phyloP scores from a whole-genome alignment of 208 protist genomes.

The Porcisia hertigi region DNA sequence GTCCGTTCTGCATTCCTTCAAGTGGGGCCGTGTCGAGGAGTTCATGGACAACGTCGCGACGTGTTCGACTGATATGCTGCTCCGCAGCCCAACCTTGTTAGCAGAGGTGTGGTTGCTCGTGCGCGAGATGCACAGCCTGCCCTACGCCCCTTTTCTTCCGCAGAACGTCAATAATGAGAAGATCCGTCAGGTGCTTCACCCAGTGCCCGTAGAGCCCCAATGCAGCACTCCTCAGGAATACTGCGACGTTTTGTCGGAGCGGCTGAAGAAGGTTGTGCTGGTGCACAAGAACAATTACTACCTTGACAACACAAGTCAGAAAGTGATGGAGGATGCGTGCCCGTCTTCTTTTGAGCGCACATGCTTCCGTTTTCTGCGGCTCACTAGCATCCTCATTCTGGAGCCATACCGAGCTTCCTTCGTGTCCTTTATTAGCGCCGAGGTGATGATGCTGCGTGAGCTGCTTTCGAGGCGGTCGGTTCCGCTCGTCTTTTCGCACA shows the following conservation, averaged over 20 bases:
- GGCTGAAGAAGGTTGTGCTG: conserved; percentile 32
- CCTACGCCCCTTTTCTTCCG: conserved; percentile 57
- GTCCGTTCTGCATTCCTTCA: conserved; percentile 76
- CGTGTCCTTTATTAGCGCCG: conserved; percentile 45
- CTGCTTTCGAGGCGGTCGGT: conserved; percentile 39
- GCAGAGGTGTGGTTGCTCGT: conserved; percentile 57
- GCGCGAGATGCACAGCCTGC: conserved; percentile 61
- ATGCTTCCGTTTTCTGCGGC: conserved; percentile 68
- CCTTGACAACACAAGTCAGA: conserved; percentile 34
- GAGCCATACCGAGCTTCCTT: conserved; percentile 42
- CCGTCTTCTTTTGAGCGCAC: conserved; percentile 80
- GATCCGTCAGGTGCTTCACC: conserved; percentile 19
- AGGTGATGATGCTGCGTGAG: conserved; percentile 58
- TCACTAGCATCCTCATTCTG: conserved; percentile 53
- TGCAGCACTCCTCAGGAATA: conserved; percentile 36
- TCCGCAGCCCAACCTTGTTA: conserved; percentile 54
- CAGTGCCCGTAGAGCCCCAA: conserved; percentile 11
- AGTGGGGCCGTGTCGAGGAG: conserved; percentile 86
- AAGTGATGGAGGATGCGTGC: conserved; percentile 73
- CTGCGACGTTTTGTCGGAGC: conserved; percentile 28
- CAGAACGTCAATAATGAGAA: conserved; percentile 55
- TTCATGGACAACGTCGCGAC: conserved; percentile 77
- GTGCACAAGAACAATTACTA: conserved; percentile 43
- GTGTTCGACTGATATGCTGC: conserved; percentile 81
- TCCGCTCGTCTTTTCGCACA: conserved; percentile 82